Evolutionary conservation across 495 filamentous ascomycete genomes (phyloP).

Genomic region (Hyaloscypha finlandica): DNA sequence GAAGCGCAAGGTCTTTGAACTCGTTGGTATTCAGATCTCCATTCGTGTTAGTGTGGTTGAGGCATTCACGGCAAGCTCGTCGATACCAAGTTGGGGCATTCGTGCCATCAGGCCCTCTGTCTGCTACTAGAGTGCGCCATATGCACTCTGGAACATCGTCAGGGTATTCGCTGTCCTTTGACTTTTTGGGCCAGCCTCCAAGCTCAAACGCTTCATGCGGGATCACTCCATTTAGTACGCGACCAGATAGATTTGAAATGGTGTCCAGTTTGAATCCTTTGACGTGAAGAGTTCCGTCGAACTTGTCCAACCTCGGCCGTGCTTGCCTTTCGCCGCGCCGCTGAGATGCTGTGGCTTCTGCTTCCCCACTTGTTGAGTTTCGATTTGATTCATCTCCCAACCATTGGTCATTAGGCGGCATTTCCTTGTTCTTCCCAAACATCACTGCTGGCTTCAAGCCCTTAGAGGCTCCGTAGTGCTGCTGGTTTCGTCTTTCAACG

Average conservation of each 20-base stretch:
- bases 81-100: conserved; percentile 17
- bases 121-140: conserved; percentile 47
- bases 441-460: not conserved
- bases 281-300: conserved; percentile 8
- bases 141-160: conserved; percentile 38
- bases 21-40: conserved; percentile 4
- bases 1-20: not conserved
- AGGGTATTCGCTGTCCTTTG: not conserved
- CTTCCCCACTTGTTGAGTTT: not conserved
- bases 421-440: not conserved
- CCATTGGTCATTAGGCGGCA: not conserved
- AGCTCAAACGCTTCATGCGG: not conserved
- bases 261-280: conserved; percentile 7
- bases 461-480: not conserved
- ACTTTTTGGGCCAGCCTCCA: not conserved
- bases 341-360: not conserved
- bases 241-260: conserved; percentile 7
- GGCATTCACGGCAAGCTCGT: conserved; percentile 19
- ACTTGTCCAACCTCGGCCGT: not conserved
- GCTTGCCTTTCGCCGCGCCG: not conserved
- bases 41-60: not conserved
- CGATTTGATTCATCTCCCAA: not conserved
- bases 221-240: not conserved
- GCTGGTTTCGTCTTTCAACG: conserved; percentile 3
- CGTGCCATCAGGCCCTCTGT: conserved; percentile 33